Conservation (phyloP, 2,329 filamentous ascomycete species). For the Colletotrichum sp. region DNA sequence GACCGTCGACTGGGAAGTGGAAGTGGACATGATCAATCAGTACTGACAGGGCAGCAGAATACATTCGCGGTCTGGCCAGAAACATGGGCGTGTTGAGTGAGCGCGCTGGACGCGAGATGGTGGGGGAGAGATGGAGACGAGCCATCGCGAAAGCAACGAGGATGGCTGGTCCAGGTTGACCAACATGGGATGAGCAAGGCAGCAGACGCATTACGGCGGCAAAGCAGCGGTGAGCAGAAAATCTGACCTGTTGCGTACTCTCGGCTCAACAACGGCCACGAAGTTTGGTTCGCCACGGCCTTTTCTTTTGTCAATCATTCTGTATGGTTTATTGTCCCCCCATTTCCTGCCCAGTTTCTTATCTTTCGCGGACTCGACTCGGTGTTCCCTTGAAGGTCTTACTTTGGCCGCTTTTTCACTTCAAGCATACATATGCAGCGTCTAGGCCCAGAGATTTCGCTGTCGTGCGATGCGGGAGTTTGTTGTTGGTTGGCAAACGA, state of each 20-base stretch:
- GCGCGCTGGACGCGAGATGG: constrained; percentile 1
- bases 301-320: neutral
- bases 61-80: neutral
- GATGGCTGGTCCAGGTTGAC: neutral
- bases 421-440: neutral
- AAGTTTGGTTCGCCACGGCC: neutral
- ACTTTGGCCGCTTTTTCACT: neutral
- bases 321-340: neutral
- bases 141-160: neutral
- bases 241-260: neutral
- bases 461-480: neutral
- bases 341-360: neutral
- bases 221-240: constrained; percentile 23
- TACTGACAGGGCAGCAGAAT: neutral
- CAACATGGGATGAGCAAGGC: constrained; percentile 4
- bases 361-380: neutral
- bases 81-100: constrained; percentile 3
- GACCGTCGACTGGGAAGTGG: neutral
- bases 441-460: neutral
- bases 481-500: constrained; percentile 12
- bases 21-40: neutral
- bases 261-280: neutral
- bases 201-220: neutral
- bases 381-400: neutral
- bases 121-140: constrained; percentile 4